Evolutionary conservation across 108 stramenopile species (phyloP).

Genomic region (Aurantiochytrium sp.): DNA sequence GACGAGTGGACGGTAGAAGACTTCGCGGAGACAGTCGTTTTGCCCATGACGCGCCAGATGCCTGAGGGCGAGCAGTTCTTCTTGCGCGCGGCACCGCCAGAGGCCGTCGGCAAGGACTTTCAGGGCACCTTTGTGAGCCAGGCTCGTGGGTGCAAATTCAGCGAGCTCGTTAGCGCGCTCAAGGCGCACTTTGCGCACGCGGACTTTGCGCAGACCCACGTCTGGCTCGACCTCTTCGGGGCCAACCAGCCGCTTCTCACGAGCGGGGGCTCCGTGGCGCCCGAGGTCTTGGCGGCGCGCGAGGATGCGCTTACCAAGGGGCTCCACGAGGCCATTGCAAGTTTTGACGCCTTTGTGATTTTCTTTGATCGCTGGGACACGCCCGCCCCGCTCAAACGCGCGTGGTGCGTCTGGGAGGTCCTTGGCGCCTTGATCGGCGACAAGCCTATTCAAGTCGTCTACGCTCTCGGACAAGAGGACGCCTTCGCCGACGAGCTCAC

Average conservation of each 20-base stretch:
- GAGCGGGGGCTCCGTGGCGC: background rate
- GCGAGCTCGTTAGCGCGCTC: background rate
- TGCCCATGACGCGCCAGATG: background rate
- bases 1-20: background rate
- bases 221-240: constrained; percentile 2
- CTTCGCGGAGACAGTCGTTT: background rate
- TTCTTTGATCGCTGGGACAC: background rate
- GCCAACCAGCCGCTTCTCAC: background rate
- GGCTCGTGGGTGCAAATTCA: background rate
- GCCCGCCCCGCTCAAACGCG: background rate
- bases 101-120: background rate
- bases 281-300: background rate
- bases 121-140: constrained; percentile 14
- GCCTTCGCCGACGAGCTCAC: background rate
- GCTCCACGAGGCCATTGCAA: background rate
- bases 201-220: background rate
- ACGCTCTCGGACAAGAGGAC: background rate
- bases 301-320: background rate
- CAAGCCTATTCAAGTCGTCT: background rate
- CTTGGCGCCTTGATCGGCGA: background rate
- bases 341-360: background rate
- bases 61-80: background rate
- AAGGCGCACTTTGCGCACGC: background rate
- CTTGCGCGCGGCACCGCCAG: background rate
- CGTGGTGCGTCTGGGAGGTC: constrained; percentile 20